phyloP scores from a whole-genome alignment of 306 rosid genomes.

The Boehmeria nivea region DNA sequence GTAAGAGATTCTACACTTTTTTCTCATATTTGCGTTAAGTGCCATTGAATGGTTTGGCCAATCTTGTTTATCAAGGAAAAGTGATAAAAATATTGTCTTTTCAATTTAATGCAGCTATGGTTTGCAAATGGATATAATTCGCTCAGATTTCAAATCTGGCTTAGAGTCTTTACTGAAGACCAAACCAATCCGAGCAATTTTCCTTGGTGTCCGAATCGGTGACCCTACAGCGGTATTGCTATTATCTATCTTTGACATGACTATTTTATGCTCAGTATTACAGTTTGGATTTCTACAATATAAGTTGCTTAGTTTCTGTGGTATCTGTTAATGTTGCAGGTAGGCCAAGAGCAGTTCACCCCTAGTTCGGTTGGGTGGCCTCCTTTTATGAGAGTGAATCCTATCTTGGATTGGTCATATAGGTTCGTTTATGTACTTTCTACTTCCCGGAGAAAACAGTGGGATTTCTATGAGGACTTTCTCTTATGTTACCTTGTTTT shows the following conservation, averaged over 20 bases:
- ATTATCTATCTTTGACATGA: conserved; percentile 11
- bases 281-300: background rate
- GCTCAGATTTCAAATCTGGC: conserved; percentile 85
- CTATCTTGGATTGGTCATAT: conserved; percentile 98
- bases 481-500: no score
- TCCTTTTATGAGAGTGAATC: conserved; percentile 95
- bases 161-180: conserved; percentile 75
- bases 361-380: conserved; percentile 99
- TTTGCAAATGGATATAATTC: conserved; percentile 72
- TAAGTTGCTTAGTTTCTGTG: conserved; percentile 2
- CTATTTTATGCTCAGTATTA: background rate
- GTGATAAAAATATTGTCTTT: no score
- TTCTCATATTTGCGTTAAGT: conserved; percentile 6
- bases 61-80: conserved; percentile 5
- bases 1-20: conserved; percentile 47
- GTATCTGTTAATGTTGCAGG: conserved; percentile 43
- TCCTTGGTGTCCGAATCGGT: conserved; percentile 94
- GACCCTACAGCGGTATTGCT: conserved; percentile 94
- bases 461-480: no score
- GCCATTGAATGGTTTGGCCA: conserved; percentile 5
- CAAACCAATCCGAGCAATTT: conserved; percentile 81
- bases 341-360: conserved; percentile 93
- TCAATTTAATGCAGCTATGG: conserved; percentile 33
- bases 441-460: no score
- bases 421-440: conserved; percentile 43